Conservation (phyloP, 768 basidiomycete genomes). For the Astraeus odoratus region DNA sequence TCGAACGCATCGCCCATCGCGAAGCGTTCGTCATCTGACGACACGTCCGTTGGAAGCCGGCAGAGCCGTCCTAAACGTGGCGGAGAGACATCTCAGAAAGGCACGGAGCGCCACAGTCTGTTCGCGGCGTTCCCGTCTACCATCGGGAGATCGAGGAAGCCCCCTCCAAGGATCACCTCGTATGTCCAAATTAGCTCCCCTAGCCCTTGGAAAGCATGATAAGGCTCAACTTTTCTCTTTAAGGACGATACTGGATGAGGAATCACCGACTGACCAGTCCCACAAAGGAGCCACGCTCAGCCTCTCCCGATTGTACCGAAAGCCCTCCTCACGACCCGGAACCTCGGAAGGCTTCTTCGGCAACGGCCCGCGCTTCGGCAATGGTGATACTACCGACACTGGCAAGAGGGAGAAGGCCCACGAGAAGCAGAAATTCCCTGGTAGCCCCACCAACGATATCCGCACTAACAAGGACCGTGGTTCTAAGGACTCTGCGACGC, state of each 20-base stretch:
- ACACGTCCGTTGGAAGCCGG: slow-evolving; percentile 18
- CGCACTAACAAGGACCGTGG: slow-evolving; percentile 13
- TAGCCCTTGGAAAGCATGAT: not conserved
- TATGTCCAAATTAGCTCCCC: slow-evolving; percentile 29
- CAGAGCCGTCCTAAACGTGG: slow-evolving; percentile 45
- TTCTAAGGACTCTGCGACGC: slow-evolving; percentile 31
- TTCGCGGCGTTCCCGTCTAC: slow-evolving; percentile 60
- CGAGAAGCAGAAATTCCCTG: slow-evolving; percentile 11
- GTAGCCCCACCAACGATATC: slow-evolving; percentile 9
- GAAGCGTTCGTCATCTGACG: slow-evolving; percentile 22
- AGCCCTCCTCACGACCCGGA: slow-evolving; percentile 36
- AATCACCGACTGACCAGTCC: slow-evolving; percentile 36
- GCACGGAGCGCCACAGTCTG: slow-evolving; percentile 66
- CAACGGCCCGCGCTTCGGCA: slow-evolving; percentile 16
- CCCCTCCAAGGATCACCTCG: slow-evolving; percentile 67
- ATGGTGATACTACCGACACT: slow-evolving; percentile 17
- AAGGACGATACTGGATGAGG: slow-evolving; percentile 29
- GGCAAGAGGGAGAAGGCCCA: slow-evolving; percentile 20
- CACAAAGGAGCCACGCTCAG: slow-evolving; percentile 30
- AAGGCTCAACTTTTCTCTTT: not conserved
- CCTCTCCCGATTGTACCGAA: slow-evolving; percentile 45
- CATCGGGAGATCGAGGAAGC: slow-evolving; percentile 68
- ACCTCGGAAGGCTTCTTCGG: slow-evolving; percentile 33
- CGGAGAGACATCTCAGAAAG: slow-evolving; percentile 38
- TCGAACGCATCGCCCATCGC: slow-evolving; percentile 15